Base-by-base conservation (phyloP, 1,139 yeast genomes). In the Candida glucosophila region DNA sequence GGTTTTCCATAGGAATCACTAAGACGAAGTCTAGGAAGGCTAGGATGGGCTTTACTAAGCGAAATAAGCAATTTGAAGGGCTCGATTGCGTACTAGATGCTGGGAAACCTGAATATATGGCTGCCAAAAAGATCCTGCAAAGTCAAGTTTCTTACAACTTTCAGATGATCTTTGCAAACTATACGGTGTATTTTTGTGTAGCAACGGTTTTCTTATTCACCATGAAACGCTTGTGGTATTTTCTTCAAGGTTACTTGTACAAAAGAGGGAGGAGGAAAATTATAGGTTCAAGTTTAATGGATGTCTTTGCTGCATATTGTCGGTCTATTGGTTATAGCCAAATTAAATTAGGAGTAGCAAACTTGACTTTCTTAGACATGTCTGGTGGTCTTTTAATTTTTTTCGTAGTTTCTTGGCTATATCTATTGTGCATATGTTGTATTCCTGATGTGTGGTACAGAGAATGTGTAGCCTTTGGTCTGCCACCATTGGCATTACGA, bases 401-500 rank as follows among this genome's bases (percentile, higher is more conserved):
- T 22, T 41, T 71, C 22, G 29, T 47, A 4, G 55, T 54, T 0
- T 54, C 72, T 1, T 41, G 66, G 3, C 32, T 70, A n/a, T 74
- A 67, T 41, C 36, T 68, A 24, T 41, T 63, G 8, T 60, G 71
- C 28, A 66, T 61, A 40, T 48, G 66, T 24, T 45, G 61, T 14
- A 50, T 56, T 2, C 81, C 80, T 4, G 73, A 67, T 31, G 58
- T 59, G 29, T 73, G 72, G 67, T 69, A 68, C 39, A 49, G 80
- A 35, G 69, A 55, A 0, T 75, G 82, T 43, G 27, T 48, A 5
- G 73, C 71, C 1, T 73, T 74, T 46, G 82, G 81, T 1, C 58
- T 77, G 1, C 77, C 81, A n/a, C 81, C 81, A n/a, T 36, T 73
- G 24, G 74, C 73, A 0, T 64, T 69, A 2, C 47, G 78, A 28